A percentile compares a stretch with the other conserved stretches of the same genome.
These are phyloP conservation scores for Iris pallida DNA, from an alignment of 116 monocot genomes.

Conservation along the genomic window DNA sequence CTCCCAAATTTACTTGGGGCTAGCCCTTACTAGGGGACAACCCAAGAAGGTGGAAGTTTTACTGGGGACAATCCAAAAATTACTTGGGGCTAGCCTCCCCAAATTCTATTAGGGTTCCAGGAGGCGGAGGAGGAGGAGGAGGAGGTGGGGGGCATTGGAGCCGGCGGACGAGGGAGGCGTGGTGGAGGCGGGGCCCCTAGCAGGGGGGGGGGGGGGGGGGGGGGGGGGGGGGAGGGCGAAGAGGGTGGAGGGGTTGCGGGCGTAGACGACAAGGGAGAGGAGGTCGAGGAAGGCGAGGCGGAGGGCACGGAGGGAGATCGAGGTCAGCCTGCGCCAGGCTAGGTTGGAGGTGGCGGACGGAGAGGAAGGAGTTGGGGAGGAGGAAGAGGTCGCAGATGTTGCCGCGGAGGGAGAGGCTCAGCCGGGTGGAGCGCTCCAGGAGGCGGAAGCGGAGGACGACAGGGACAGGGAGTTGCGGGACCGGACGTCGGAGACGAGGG, in stretches of 20 bases:
- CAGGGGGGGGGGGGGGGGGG: constrained; percentile 26
- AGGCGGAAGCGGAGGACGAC: constrained; percentile 45
- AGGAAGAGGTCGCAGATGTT: constrained; percentile 53
- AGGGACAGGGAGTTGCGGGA: constrained; percentile 63
- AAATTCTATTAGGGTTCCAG: too few relatives aligned
- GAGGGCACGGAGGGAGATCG: constrained; percentile 25
- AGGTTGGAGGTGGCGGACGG: constrained; percentile 38
- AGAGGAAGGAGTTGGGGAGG: constrained; percentile 62
- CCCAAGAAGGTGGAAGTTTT: too few relatives aligned
- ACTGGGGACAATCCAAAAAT: too few relatives aligned
- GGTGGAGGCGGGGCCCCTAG: constrained; percentile 30
- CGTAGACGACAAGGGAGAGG: constrained; percentile 47
- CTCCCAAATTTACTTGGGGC: too few relatives aligned
- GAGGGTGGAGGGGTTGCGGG: constrained; percentile 40
- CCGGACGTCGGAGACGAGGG: constrained; percentile 43
- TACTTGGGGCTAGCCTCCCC: too few relatives aligned
- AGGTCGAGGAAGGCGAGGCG: constrained; percentile 49
- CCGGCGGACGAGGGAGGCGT: constrained; percentile 70
- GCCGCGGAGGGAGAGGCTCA: constrained; percentile 71
- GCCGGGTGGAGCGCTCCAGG: constrained; percentile 69
- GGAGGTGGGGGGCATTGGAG: constrained; percentile 78
- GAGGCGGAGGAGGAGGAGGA: constrained; percentile 32
- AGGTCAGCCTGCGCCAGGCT: constrained; percentile 5
- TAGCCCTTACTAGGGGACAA: too few relatives aligned
- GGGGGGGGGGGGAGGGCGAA: constrained; percentile 27